Base-by-base conservation (phyloP, 2,329 filamentous ascomycete species). In the Penicillium sp. region DNA sequence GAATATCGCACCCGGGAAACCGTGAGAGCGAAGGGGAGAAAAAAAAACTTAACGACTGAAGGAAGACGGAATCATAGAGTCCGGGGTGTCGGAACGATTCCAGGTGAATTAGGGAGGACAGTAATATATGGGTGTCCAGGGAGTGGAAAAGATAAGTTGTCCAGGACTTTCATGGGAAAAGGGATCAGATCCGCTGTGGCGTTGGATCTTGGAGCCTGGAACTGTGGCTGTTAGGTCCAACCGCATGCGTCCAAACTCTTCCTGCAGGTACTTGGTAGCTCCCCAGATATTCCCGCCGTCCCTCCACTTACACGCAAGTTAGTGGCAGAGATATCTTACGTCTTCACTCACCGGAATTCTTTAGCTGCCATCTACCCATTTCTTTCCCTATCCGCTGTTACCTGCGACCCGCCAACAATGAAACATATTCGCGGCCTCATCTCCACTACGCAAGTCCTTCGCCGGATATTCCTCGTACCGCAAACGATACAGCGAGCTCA, bases 351-450 rank as follows among this genome's bases (percentile, higher is more conserved):
- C 11, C 35, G 13, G 35, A 41, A 41, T 15, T 13, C 26, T 41
- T 15, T 5, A 41, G 35, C 35, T 41, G 13, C 15, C 35, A 13
- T 15, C 38, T 45, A 48, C 31, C 19, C 35, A 23, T 38, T n/a
- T 17, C 46, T 19, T 23, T 31, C 31, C 13, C 15, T 9, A 17
- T 7, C 9, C 31, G 30, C 17, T 29, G 8, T 49, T 21, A 19
- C 7, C 47, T 48, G 15, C 26, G 26, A 26, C 3, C 5, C 26
- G 26, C n/a, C 11, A 38, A 69, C 60, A 19, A 76, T 77, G 75
- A 74, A 70, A 58, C 73, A 75, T 61, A 70, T 68, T 31, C 73
- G 75, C 56, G 67, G 72, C 48, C 69, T 76, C 62, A 58, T 73
- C 46, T 75, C 73, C 7, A 71, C 71, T 11, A 69, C 73, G 53